Percentiles rank a stretch among this genome's conserved stretches.
phyloP scores from a whole-genome alignment of 345 rosid species.

The Bruguiera gymnorhiza region DNA sequence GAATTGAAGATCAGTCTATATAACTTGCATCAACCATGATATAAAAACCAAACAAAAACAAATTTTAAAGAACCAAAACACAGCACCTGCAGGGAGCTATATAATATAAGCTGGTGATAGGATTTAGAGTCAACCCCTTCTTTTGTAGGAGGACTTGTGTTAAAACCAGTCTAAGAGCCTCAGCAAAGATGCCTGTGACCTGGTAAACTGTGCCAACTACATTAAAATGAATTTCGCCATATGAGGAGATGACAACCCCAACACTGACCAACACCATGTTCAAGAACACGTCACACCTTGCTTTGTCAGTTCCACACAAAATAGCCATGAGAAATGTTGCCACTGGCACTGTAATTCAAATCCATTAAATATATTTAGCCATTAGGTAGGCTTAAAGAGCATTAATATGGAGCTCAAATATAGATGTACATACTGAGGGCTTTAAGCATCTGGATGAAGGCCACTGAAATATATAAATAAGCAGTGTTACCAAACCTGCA shows the following conservation, averaged over 20 bases:
- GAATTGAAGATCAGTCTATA: too few species aligned
- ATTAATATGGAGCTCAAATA: constrained; percentile 4
- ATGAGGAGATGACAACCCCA: constrained; percentile 90
- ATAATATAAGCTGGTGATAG: constrained; percentile 90
- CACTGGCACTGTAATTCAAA: constrained; percentile 78
- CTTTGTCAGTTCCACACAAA: constrained; percentile 85
- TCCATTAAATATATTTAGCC: constrained; percentile 21
- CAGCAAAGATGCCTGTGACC: constrained; percentile 94
- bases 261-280: constrained; percentile 97
- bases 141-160: constrained; percentile 95
- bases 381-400: constrained; percentile 12
- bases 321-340: constrained; percentile 88
- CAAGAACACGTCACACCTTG: constrained; percentile 82
- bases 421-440: constrained; percentile 70
- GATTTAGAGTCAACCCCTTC: constrained; percentile 86
- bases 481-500: constrained; percentile 97
- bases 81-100: constrained; percentile 98
- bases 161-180: constrained; percentile 94
- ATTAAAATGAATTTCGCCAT: constrained; percentile 95
- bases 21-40: not conserved
- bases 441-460: constrained; percentile 99
- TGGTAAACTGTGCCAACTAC: constrained; percentile 88
- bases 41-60: not conserved
- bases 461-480: constrained; percentile 84
- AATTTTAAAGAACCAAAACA: constrained; percentile 1